Evolutionary conservation across 768 basidiomycete genomes (phyloP).

Genomic region (Russula foetens): DNA sequence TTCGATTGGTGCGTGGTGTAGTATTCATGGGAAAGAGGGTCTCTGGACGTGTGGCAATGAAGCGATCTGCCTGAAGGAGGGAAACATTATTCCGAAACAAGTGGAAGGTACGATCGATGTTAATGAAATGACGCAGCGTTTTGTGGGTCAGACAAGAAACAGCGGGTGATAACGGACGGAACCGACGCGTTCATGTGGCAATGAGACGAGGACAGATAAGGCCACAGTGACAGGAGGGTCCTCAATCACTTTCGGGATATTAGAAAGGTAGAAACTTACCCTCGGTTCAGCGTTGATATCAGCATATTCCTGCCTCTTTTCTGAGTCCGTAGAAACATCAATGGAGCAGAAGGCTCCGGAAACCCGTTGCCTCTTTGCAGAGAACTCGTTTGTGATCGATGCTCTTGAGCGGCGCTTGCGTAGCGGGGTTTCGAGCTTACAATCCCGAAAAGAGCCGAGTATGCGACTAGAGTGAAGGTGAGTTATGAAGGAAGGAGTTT

Average conservation of each 20-base stretch:
- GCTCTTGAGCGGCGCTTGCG: conserved; percentile 18
- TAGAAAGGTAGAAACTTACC: conserved; percentile 5
- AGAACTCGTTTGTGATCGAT: conserved; percentile 21
- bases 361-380: conserved; percentile 18
- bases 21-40: conserved; percentile 45
- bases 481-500: background rate
- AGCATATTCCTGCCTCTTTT: conserved; percentile 12
- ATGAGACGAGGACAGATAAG: background rate
- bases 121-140: background rate
- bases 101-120: background rate
- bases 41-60: conserved; percentile 47
- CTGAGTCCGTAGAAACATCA: conserved; percentile 5
- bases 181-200: conserved; percentile 1
- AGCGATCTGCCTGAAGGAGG: conserved; percentile 46
- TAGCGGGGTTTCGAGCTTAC: conserved; percentile 18
- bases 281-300: conserved; percentile 19
- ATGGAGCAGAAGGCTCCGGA: conserved; percentile 15
- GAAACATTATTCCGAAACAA: background rate
- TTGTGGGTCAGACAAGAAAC: background rate
- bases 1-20: conserved; percentile 61
- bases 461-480: conserved; percentile 4
- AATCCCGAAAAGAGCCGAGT: conserved; percentile 13
- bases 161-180: background rate
- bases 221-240: background rate
- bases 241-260: background rate